A percentile compares a stretch with the other conserved stretches of the same genome.
Evolutionary conservation across 805 yeast genomes (phyloP).

Genomic region (Candida taoyuanica): DNA sequence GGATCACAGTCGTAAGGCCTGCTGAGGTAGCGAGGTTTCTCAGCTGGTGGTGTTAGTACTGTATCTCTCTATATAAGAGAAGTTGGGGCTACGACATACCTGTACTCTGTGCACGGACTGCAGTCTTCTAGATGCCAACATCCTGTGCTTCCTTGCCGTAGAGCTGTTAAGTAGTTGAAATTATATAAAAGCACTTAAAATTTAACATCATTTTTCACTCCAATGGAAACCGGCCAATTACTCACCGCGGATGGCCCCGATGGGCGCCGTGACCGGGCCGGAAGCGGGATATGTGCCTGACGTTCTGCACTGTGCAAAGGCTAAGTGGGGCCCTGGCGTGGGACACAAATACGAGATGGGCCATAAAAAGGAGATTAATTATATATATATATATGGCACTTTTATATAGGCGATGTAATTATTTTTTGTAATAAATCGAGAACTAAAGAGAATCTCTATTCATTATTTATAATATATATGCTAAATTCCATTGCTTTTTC

Average conservation of each 20-base stretch:
- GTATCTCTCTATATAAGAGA: background rate
- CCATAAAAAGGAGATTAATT: too few relatives aligned
- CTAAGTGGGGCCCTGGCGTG: too few relatives aligned
- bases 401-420: too few relatives aligned
- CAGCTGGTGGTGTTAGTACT: slow-evolving; percentile 10
- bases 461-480: too few relatives aligned
- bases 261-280: slow-evolving; percentile 9
- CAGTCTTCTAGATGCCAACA: slow-evolving; percentile 12
- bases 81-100: slow-evolving; percentile 8
- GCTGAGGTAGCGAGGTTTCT: slow-evolving; percentile 23
- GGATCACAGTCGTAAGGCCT: slow-evolving; percentile 30
- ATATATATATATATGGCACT: too few relatives aligned
- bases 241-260: slow-evolving; percentile 10
- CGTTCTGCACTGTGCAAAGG: too few relatives aligned
- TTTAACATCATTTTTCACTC: slow-evolving; percentile 1
- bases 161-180: background rate
- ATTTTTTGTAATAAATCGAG: too few relatives aligned
- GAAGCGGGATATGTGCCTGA: too few relatives aligned
- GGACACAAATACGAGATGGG: too few relatives aligned
- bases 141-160: background rate
- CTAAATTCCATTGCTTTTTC: too few relatives aligned
- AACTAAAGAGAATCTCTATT: too few relatives aligned
- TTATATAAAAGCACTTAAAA: background rate
- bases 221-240: slow-evolving; percentile 14
- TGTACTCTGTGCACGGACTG: slow-evolving; percentile 12